A percentile compares a stretch with the other conserved stretches of the same genome.
Evolutionary conservation across 345 rosid species (phyloP).

Genomic region (Syzygium jambos): DNA sequence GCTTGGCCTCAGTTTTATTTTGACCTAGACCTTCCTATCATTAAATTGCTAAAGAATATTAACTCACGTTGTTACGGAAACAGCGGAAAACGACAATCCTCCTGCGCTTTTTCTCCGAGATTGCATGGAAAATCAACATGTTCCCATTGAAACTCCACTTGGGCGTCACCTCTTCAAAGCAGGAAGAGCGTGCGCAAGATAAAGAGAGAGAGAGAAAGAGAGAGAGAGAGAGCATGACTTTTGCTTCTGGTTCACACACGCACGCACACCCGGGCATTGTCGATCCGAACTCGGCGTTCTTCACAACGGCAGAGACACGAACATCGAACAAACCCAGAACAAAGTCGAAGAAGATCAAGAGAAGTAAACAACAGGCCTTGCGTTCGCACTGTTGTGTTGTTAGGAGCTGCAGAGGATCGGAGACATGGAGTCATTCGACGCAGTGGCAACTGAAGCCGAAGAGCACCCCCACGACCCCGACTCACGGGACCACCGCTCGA

Average conservation of each 20-base stretch:
- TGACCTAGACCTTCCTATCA: not conserved
- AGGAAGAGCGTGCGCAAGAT: not conserved
- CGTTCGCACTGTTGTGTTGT: not conserved
- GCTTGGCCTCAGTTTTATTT: not conserved
- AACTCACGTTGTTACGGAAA: not conserved
- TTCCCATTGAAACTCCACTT: not conserved
- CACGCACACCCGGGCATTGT: not conserved
- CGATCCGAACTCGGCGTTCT: conserved; percentile 10
- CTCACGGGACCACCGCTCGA: not conserved
- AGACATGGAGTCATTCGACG: conserved; percentile 6
- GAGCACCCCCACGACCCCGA: not conserved
- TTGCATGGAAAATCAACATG: not conserved
- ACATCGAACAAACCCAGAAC: not conserved
- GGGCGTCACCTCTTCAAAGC: not conserved
- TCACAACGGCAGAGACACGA: not conserved
- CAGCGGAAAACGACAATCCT: not conserved
- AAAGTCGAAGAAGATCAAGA: not conserved
- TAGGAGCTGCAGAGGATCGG: not conserved
- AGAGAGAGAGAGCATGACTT: not conserved
- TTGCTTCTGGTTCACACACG: not conserved
- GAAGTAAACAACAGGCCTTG: not conserved
- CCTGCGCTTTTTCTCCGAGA: not conserved
- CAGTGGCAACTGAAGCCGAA: not conserved
- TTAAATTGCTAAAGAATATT: not conserved
- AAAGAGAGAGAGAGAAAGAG: not conserved